Evolutionary conservation across 192 early-diverging fungal genomes (phyloP), one percentile per base, ranked within the genome.

Genomic region (Rhizoclosmatium sp.): DNA sequence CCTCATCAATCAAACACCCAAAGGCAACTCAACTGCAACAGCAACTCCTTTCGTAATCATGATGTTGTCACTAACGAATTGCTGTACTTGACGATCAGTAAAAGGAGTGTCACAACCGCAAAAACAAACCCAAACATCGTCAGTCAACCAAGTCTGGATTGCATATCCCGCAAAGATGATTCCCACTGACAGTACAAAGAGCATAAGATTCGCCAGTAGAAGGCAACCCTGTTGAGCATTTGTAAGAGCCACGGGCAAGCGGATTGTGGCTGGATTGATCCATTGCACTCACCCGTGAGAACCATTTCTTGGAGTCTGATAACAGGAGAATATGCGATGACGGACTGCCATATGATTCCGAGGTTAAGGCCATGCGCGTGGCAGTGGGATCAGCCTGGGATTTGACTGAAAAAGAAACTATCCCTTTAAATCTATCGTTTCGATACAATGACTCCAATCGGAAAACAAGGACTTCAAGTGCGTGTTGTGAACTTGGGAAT

Each of bases 231-330:
- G 68, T 51, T n/a, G 40, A 58, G 12, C 21, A 14, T 14, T 21
- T 21, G 56, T 58, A 31, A 31, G 56, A 21, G 12, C 21, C 12
- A 21, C 14, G 56, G n/a, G n/a, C 56, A 21, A 21, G 14, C 56
- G 56, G 56, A 14, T 16, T 58, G 56, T 19, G 39, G 16, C 14
- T 19, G 0, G 42, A 47, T 39, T 47, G 44, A n/a, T 16, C 19
- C 2, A 31, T 39, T 7, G 19, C 31, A 47, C 68, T 45, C 68
- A 69, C 68, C 68, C 68, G 31, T 47, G 68, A 69, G 40, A 69
- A 69, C 68, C 68, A 69, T 47, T 69, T 69, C 68, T 69, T 69
- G 46, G 44, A 47, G 42, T 69, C 68, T 16, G 41, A 47, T 16
- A 39, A n/a, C 42, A 47, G 47, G 16, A 31, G 46, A 14, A 14